These are phyloP conservation scores for Penstemon barbatus DNA, from an alignment of 257 asterid genomes.

Conservation along the genomic window DNA sequence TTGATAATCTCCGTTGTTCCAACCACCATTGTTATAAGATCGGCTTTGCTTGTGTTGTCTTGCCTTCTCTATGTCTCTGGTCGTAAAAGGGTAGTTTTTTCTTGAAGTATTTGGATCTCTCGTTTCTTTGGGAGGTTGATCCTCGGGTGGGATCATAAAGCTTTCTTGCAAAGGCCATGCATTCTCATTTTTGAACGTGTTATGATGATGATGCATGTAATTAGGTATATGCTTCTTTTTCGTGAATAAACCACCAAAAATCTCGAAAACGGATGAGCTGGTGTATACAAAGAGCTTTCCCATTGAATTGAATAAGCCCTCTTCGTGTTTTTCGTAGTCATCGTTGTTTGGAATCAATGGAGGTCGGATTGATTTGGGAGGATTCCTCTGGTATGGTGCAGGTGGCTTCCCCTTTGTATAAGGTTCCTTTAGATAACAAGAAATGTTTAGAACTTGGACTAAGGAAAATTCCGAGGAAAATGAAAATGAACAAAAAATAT, in stretches of 20 bases:
- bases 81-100: slow-evolving; percentile 40
- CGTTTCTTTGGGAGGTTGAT: slow-evolving; percentile 66
- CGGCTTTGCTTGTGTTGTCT: slow-evolving; percentile 56
- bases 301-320: slow-evolving; percentile 57
- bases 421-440: slow-evolving; percentile 43
- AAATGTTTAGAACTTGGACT: no score
- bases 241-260: slow-evolving; percentile 66
- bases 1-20: slow-evolving; percentile 31
- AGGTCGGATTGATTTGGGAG: slow-evolving; percentile 54
- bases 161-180: slow-evolving; percentile 77
- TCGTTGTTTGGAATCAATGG: slow-evolving; percentile 74
- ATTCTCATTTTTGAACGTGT: slow-evolving; percentile 28
- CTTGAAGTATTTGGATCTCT: slow-evolving; percentile 57
- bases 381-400: slow-evolving; percentile 60
- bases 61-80: slow-evolving; percentile 14
- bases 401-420: slow-evolving; percentile 49
- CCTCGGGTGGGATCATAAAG: slow-evolving; percentile 62
- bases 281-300: slow-evolving; percentile 59
- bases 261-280: slow-evolving; percentile 55
- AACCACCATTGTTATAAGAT: slow-evolving; percentile 20
- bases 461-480: no score
- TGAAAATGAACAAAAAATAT: no score
- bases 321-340: slow-evolving; percentile 65
- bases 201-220: no score
- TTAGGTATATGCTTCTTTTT: slow-evolving; percentile 41